Evolutionary conservation across 306 rosid genomes (phyloP).

Genomic region (Ochetophila trinervis): DNA sequence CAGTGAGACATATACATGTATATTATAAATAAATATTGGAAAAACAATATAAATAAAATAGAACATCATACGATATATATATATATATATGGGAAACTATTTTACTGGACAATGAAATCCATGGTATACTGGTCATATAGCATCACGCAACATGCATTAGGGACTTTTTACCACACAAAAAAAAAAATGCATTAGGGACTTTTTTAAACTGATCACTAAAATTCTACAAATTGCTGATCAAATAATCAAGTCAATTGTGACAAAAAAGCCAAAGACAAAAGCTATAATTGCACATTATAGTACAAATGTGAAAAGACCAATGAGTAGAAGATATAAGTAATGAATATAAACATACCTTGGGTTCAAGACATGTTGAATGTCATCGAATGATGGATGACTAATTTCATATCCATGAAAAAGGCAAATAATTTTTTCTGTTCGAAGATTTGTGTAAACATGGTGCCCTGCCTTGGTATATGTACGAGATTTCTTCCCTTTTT

Average conservation of each 20-base stretch:
- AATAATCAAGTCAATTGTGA: neutral
- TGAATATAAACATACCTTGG: slow-evolving; percentile 62
- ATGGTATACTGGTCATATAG: too few relatives aligned
- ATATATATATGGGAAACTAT: too few relatives aligned
- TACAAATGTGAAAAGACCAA: neutral
- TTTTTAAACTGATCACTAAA: neutral
- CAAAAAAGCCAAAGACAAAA: too few relatives aligned
- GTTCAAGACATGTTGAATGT: slow-evolving; percentile 87
- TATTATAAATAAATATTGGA: too few relatives aligned
- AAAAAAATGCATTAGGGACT: neutral
- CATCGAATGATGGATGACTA: slow-evolving; percentile 93
- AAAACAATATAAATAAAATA: too few relatives aligned
- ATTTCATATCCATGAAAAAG: slow-evolving; percentile 98
- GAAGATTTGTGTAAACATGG: slow-evolving; percentile 90
- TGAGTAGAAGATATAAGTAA: slow-evolving; percentile 9
- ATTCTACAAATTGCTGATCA: neutral
- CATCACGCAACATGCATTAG: too few relatives aligned
- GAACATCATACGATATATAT: too few relatives aligned
- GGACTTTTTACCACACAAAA: too few relatives aligned
- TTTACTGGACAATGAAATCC: too few relatives aligned
- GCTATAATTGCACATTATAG: too few relatives aligned
- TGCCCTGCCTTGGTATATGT: slow-evolving; percentile 99
- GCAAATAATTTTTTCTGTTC: slow-evolving; percentile 88
- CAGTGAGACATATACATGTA: too few relatives aligned
- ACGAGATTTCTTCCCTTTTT: slow-evolving; percentile 90